Evolutionary conservation across 805 yeast genomes (phyloP).

Genomic region (Suhomyces sp.): DNA sequence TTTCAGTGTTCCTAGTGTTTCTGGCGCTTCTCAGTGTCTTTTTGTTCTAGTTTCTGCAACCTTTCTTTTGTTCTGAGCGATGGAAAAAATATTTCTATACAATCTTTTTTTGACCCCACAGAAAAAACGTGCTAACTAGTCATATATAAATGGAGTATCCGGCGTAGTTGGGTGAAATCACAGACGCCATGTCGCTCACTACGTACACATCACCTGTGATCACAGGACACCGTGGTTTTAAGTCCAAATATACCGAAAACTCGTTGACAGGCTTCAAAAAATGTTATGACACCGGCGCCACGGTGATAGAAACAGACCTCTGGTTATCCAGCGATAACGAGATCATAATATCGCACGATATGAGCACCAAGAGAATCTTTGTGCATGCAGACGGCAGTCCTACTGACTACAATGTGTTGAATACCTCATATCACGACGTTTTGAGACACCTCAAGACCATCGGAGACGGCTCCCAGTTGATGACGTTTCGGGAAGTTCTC

Average conservation of each 20-base stretch:
- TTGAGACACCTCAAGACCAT: slow-evolving; percentile 29
- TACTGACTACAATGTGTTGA: slow-evolving; percentile 32
- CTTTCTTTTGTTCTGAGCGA: background rate
- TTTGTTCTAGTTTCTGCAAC: too few species aligned
- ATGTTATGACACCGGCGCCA: slow-evolving; percentile 38
- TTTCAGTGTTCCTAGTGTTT: too few species aligned
- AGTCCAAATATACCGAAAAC: slow-evolving; percentile 39
- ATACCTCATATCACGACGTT: slow-evolving; percentile 26
- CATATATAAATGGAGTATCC: background rate
- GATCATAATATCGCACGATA: slow-evolving; percentile 40
- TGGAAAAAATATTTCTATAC: background rate
- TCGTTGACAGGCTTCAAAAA: slow-evolving; percentile 35
- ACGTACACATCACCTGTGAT: slow-evolving; percentile 22
- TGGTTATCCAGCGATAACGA: slow-evolving; percentile 38
- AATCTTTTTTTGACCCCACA: background rate
- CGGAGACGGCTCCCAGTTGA: slow-evolving; percentile 30
- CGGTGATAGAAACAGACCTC: slow-evolving; percentile 41
- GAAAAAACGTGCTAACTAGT: background rate
- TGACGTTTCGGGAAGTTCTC: slow-evolving; percentile 32
- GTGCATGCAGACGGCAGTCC: slow-evolving; percentile 32
- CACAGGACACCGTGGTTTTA: slow-evolving; percentile 44
- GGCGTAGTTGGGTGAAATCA: background rate
- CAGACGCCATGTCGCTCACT: slow-evolving; percentile 1
- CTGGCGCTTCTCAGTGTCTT: too few species aligned
- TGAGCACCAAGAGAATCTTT: slow-evolving; percentile 36